phyloP scores from a whole-genome alignment of 2,329 filamentous ascomycete species.

The Sodiomyces alkalinus region DNA sequence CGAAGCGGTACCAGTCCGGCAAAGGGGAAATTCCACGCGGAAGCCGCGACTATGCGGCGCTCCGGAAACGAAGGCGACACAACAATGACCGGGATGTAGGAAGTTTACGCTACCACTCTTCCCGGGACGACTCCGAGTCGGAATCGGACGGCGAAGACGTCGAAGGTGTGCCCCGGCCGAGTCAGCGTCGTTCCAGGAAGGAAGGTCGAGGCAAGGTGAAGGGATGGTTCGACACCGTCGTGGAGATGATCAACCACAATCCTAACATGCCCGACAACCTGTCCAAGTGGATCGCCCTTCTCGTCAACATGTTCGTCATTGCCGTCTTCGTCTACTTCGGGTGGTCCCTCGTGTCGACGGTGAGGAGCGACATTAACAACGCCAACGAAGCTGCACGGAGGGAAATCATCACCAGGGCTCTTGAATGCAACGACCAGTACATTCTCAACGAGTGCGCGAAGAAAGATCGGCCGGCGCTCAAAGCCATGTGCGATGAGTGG shows the following conservation, averaged over 20 bases:
- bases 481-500: conserved; percentile 64
- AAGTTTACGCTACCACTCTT: conserved; percentile 29
- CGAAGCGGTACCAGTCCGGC: conserved; percentile 33
- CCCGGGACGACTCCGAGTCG: conserved; percentile 25
- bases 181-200: conserved; percentile 4
- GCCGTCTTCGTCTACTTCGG: conserved; percentile 45
- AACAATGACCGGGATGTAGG: conserved; percentile 36
- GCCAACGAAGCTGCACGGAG: conserved; percentile 55
- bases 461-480: conserved; percentile 55
- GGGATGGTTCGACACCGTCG: conserved; percentile 25
- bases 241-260: conserved; percentile 38
- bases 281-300: conserved; percentile 41
- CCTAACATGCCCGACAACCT: conserved; percentile 43
- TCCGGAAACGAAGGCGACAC: conserved; percentile 38
- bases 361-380: conserved; percentile 60
- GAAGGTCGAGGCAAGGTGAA: conserved; percentile 7
- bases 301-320: conserved; percentile 50
- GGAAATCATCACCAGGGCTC: conserved; percentile 57
- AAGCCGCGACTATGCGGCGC: conserved; percentile 21
- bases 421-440: conserved; percentile 59
- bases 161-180: conserved; percentile 12
- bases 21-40: conserved; percentile 47
- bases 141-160: conserved; percentile 36
- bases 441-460: conserved; percentile 57
- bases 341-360: conserved; percentile 52